Conservation (phyloP, 176 grass and related monocot genomes). For the Lolium perenne region DNA sequence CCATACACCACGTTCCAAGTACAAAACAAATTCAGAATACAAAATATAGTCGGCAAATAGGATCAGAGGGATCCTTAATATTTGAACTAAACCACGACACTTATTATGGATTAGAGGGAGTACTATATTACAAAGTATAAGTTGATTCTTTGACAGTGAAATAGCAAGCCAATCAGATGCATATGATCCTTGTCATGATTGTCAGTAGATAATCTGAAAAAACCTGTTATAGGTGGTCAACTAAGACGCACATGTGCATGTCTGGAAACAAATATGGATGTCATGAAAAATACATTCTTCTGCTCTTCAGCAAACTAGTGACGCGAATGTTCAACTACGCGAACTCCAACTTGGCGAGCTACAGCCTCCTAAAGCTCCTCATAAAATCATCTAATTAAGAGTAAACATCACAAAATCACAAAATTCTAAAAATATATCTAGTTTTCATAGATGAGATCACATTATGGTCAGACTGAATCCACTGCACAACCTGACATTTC, state of each 20-base stretch:
- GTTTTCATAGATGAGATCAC: not conserved
- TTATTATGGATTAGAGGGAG: too few species aligned
- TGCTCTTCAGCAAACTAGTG: not conserved
- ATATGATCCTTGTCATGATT: slow-evolving; percentile 15
- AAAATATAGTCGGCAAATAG: slow-evolving; percentile 5
- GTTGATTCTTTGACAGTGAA: slow-evolving; percentile 15
- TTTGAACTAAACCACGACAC: not conserved
- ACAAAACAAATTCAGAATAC: not conserved
- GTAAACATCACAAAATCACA: not conserved
- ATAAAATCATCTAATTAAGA: not conserved
- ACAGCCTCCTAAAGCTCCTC: not conserved
- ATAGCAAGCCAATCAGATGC: slow-evolving; percentile 1
- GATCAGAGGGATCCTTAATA: not conserved
- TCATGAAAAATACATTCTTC: not conserved
- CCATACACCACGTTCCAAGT: not conserved
- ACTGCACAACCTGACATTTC: not conserved
- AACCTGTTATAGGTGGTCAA: not conserved
- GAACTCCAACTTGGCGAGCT: not conserved
- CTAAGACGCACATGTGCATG: not conserved
- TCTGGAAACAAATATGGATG: not conserved
- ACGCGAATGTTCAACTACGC: not conserved
- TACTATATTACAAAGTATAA: not conserved
- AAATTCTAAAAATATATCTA: not conserved
- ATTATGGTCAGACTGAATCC: slow-evolving; percentile 13
- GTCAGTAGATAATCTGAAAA: not conserved